Base-by-base conservation (phyloP, 2,329 filamentous ascomycete species). In the Thelonectria blattea region DNA sequence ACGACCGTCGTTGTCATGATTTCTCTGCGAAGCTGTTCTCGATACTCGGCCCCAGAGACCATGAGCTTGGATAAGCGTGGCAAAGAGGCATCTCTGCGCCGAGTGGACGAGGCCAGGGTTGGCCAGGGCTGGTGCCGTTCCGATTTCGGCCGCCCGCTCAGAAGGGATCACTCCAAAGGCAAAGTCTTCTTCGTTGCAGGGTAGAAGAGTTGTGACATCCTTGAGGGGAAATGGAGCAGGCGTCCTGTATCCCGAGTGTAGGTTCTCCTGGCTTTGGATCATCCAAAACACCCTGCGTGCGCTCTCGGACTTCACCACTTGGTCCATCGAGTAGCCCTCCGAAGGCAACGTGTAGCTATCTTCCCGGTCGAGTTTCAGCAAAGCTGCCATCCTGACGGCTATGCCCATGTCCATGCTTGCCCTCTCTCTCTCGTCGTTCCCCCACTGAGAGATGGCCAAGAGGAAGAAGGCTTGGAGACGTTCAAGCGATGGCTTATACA, bases 251-350 rank as follows among this genome's bases (percentile, higher is more conserved):
- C 74, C 72, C 3, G 76, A 74, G 61, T 77, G 72, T 0, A 78
- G 67, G 59, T 76, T 76, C 59, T 76, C 74, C 42, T 74, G 72
- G 51, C 68, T 75, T 55, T 75, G 68, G 7, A 77, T 67, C 69
- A 78, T 73, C 76, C 76, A 78, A 62, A 76, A 76, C 0, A 73
- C 75, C 10, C 75, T 65, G 6, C 75, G 63, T 1, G 75, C 75
- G 24, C 69, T 70, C 52, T 77, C 75, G 17, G 71, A 66, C 5
- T 69, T 60, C 7, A 77, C 71, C 15, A 75, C 58, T n/a, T 72
- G 64, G 7, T 76, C 71, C 7, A 68, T 60, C 0, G 69, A 60
- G 5, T 70, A 69, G 20, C 0, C 60, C 50, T 1, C 68, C 63
- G 0, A 77, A 62, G 1, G 56, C 43, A 53, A 8, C 4, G 5